Percentiles rank a stretch among this genome's conserved stretches.
These are phyloP conservation scores for Metschnikowia borealis DNA, from an alignment of 805 yeast species.

Conservation along the genomic window DNA sequence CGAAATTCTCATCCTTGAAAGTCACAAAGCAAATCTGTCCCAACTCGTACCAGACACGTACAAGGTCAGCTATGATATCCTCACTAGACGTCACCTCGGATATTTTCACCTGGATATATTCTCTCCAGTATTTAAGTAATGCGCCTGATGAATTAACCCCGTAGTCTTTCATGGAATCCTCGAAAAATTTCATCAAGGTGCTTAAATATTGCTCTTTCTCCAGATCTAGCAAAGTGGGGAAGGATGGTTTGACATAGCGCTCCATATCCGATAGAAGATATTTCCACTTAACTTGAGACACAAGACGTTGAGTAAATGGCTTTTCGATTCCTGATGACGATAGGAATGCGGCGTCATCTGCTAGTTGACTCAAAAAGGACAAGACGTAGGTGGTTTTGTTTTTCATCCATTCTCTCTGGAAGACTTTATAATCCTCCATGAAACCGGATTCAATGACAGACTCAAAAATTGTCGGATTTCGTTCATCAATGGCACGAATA, in stretches of 20 bases:
- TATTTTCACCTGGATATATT: slow-evolving; percentile 1
- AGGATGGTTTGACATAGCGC: slow-evolving; percentile 15
- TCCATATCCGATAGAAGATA: slow-evolving; percentile 27
- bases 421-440: slow-evolving; percentile 13
- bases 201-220: not conserved
- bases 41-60: slow-evolving; percentile 14
- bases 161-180: slow-evolving; percentile 16
- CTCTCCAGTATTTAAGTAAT: slow-evolving; percentile 27
- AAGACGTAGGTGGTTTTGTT: slow-evolving; percentile 10
- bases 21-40: slow-evolving; percentile 7
- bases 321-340: slow-evolving; percentile 8
- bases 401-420: slow-evolving; percentile 18
- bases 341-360: slow-evolving; percentile 13
- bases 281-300: slow-evolving; percentile 26
- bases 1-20: slow-evolving; percentile 20
- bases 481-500: slow-evolving; percentile 14
- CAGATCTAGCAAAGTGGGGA: slow-evolving; percentile 19
- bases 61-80: slow-evolving; percentile 13
- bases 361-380: slow-evolving; percentile 7
- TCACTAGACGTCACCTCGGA: not conserved
- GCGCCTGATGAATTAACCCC: slow-evolving; percentile 19
- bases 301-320: slow-evolving; percentile 18
- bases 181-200: slow-evolving; percentile 16
- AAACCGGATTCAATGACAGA: slow-evolving; percentile 12
- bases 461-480: slow-evolving; percentile 12